phyloP scores from a whole-genome alignment of 345 rosid genomes.

The Salix caprea region DNA sequence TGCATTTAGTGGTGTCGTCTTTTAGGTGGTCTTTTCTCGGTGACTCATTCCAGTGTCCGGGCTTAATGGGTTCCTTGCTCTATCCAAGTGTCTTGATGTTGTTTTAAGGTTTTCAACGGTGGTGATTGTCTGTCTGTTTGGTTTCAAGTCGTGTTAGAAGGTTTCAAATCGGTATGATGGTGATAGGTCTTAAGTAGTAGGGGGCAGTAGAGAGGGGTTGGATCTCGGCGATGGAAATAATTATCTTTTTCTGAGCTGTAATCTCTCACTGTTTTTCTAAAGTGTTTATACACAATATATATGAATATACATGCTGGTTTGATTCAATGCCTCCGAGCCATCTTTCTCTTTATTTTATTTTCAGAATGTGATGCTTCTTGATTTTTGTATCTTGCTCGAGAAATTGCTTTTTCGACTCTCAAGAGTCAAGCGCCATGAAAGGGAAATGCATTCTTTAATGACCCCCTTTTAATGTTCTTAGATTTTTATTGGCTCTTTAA shows the following conservation, averaged over 20 bases:
- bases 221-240: no score
- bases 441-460: background rate
- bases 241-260: background rate
- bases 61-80: constrained; percentile 4
- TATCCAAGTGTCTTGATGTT: background rate
- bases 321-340: background rate
- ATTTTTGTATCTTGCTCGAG: background rate
- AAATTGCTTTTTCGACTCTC: background rate
- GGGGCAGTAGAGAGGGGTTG: constrained; percentile 21
- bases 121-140: background rate
- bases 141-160: background rate
- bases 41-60: background rate
- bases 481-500: background rate
- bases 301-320: constrained; percentile 37
- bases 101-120: background rate
- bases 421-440: background rate
- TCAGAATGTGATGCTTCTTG: background rate
- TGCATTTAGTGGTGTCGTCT: background rate
- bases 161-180: constrained; percentile 22
- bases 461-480: background rate
- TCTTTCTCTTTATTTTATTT: no score
- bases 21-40: background rate
- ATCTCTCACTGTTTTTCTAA: constrained; percentile 33
- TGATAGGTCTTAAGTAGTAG: constrained; percentile 9
- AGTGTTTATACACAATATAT: constrained; percentile 30